Conservation (phyloP, 192 early-diverging fungal genomes). For the Entomortierella beljakovae region DNA sequence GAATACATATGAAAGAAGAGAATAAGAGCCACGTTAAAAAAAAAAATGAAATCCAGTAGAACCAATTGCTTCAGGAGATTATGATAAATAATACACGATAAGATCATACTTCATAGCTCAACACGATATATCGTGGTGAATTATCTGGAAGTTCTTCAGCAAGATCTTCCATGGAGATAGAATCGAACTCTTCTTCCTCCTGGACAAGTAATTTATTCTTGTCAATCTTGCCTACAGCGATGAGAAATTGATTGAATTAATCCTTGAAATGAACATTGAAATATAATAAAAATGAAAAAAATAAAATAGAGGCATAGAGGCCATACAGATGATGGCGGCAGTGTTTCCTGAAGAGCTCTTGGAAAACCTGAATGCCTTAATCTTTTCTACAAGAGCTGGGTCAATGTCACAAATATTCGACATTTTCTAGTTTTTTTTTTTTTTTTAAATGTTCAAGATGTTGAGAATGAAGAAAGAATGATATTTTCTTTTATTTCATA, state of each 20-base stretch:
- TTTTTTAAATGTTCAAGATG: background rate
- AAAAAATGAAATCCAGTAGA: too few species aligned
- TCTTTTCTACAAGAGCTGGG: conserved; percentile 56
- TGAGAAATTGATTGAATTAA: background rate
- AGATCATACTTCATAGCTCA: conserved; percentile 64
- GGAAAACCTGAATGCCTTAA: conserved; percentile 63
- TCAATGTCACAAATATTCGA: conserved; percentile 64
- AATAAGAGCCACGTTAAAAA: too few species aligned
- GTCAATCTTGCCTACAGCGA: conserved; percentile 65
- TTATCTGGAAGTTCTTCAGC: conserved; percentile 67
- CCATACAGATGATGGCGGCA: conserved; percentile 66
- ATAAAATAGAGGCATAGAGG: background rate
- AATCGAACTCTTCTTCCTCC: conserved; percentile 61
- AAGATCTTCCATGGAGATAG: conserved; percentile 56
- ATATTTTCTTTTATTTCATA: too few species aligned
- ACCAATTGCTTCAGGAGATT: too few species aligned
- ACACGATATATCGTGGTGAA: conserved; percentile 69
- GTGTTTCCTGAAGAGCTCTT: conserved; percentile 63
- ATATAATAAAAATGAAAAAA: background rate
- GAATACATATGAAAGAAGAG: background rate
- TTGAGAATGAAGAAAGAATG: background rate
- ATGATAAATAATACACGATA: conserved; percentile 17
- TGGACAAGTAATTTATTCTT: conserved; percentile 58
- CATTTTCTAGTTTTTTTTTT: conserved; percentile 12
- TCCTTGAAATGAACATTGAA: background rate